These are phyloP conservation scores for Trichophyton verrucosum DNA, from an alignment of 2,329 filamentous ascomycete species.

Conservation along the genomic window DNA sequence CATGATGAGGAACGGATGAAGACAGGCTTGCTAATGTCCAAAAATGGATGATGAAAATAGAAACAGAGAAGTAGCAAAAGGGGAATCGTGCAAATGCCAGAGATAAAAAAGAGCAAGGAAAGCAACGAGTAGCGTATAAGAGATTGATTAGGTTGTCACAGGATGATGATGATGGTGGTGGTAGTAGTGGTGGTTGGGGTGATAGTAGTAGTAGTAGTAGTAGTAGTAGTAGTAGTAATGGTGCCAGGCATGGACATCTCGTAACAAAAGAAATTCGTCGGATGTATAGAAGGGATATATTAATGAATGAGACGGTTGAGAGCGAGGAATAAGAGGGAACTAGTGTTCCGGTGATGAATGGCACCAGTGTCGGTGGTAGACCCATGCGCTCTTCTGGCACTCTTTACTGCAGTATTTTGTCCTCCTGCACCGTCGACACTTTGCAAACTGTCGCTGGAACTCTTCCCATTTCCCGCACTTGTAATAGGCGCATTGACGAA, in stretches of 20 bases:
- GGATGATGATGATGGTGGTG: not conserved
- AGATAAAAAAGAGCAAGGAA: not conserved
- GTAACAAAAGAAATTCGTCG: constrained; percentile 1
- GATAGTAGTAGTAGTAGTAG: not conserved
- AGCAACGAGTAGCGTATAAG: not conserved
- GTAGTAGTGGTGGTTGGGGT: not conserved
- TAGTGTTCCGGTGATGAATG: constrained; percentile 25
- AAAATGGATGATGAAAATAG: not conserved
- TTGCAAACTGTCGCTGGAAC: constrained; percentile 90
- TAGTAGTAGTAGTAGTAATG: not conserved
- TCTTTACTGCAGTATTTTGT: constrained; percentile 99
- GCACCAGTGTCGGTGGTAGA: constrained; percentile 97
- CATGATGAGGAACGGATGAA: not conserved
- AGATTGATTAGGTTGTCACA: not conserved
- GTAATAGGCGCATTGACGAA: constrained; percentile 94
- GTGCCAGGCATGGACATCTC: not conserved
- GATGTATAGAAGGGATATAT: not conserved
- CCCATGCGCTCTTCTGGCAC: constrained; percentile 98
- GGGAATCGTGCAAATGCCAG: not conserved
- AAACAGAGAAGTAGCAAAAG: not conserved
- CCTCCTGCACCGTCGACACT: constrained; percentile 86
- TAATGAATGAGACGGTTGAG: not conserved
- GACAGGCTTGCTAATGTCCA: not conserved
- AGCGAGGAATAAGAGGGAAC: not conserved
- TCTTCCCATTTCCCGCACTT: constrained; percentile 98